Conservation (phyloP, 129 eudicot species). For the Lonicera japonica region DNA sequence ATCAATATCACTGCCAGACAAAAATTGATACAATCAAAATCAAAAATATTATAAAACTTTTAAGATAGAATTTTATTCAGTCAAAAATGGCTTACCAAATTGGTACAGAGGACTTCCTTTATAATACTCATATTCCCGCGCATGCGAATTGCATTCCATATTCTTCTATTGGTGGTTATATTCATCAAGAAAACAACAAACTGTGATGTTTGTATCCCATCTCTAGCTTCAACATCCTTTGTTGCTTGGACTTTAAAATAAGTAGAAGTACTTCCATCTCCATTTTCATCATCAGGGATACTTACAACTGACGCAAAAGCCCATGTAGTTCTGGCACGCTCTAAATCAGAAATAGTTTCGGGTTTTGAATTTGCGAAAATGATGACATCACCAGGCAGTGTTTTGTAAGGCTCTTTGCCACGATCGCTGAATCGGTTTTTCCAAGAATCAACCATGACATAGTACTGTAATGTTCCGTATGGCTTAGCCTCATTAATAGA, state of each 20-base stretch:
- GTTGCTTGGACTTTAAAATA: conserved; percentile 30
- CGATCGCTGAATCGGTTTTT: conserved; percentile 35
- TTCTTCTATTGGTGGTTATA: conserved; percentile 40
- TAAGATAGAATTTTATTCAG: too few relatives aligned
- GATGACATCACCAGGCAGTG: conserved; percentile 64
- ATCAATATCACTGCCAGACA: too few relatives aligned
- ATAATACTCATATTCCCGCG: conserved; percentile 27
- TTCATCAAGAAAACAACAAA: conserved; percentile 45
- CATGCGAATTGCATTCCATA: conserved; percentile 58
- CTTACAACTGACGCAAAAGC: conserved; percentile 33
- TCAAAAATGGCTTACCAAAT: conserved; percentile 33
- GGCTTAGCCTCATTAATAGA: conserved; percentile 3
- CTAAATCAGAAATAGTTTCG: conserved; percentile 26
- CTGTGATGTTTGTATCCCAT: conserved; percentile 18
- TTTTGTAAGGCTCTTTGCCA: conserved; percentile 47
- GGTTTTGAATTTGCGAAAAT: conserved; percentile 32
- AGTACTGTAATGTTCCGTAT: conserved; percentile 4
- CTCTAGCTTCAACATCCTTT: conserved; percentile 20
- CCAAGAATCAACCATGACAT: conserved; percentile 49
- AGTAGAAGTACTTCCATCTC: conserved; percentile 10
- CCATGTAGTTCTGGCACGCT: conserved; percentile 25
- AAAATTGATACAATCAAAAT: too few relatives aligned
- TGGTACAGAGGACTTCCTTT: conserved; percentile 23
- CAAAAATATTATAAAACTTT: too few relatives aligned
- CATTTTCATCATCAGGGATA: conserved; percentile 22